phyloP scores from a whole-genome alignment of 768 basidiomycete genomes.

The Dentipellis fragilis region DNA sequence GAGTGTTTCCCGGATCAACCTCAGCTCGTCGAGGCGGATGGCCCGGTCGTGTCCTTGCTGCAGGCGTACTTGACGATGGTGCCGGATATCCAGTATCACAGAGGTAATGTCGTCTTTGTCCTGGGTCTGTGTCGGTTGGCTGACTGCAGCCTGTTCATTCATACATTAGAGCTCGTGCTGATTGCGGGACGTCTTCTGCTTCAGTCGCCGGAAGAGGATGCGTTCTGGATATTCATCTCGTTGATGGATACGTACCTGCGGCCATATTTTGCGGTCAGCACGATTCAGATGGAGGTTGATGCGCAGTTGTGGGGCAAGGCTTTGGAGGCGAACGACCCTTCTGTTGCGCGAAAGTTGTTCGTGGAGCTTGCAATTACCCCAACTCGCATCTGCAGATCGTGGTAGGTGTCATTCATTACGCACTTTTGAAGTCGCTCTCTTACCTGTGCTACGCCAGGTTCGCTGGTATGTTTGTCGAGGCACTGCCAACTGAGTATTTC shows the following conservation, averaged over 20 bases:
- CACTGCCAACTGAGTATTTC: conserved; percentile 53
- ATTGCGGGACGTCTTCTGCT: conserved; percentile 66
- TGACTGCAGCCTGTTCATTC: background rate
- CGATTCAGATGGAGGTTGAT: conserved; percentile 67
- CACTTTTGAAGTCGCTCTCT: background rate
- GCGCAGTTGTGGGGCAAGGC: conserved; percentile 59
- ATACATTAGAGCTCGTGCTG: conserved; percentile 45
- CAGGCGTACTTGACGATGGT: conserved; percentile 82
- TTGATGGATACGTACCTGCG: conserved; percentile 82
- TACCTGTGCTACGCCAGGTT: conserved; percentile 39
- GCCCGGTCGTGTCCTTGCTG: conserved; percentile 40
- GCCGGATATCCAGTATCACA: conserved; percentile 63
- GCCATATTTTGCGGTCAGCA: conserved; percentile 55
- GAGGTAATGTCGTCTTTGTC: conserved; percentile 31
- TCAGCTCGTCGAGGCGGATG: conserved; percentile 46
- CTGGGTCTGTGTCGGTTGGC: background rate
- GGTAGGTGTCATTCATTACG: conserved; percentile 31
- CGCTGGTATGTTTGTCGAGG: conserved; percentile 57
- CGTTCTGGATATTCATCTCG: conserved; percentile 84
- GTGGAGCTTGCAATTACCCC: conserved; percentile 54
- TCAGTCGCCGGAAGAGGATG: conserved; percentile 78
- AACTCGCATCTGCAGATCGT: conserved; percentile 46
- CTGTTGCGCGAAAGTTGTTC: conserved; percentile 57
- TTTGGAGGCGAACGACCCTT: conserved; percentile 51
- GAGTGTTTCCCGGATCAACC: conserved; percentile 46